Percentiles rank a stretch among this genome's conserved stretches.
Conservation (phyloP, 352 stramenopile species). For the Globisporangium carolinianum region DNA sequence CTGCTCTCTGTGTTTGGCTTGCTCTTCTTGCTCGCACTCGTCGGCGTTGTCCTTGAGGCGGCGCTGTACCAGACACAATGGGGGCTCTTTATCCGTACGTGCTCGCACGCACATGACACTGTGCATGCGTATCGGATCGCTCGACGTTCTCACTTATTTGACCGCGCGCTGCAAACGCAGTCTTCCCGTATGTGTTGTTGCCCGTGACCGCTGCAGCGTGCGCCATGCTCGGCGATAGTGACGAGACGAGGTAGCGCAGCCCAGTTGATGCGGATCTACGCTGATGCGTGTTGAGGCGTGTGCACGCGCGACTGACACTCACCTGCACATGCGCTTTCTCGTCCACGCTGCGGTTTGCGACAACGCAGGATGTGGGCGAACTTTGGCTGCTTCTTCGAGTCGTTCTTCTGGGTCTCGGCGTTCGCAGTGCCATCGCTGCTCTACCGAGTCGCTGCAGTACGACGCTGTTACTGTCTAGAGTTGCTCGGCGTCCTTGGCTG, state of each 20-base stretch:
- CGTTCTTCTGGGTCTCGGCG: slow-evolving; percentile 61
- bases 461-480: slow-evolving; percentile 8
- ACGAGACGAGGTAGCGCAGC: slow-evolving; percentile 35
- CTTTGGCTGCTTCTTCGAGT: slow-evolving; percentile 71
- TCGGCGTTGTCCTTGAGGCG: slow-evolving; percentile 49
- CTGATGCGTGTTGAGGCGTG: no score
- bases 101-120: background rate
- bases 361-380: slow-evolving; percentile 33
- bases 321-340: background rate
- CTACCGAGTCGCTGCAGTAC: slow-evolving; percentile 55
- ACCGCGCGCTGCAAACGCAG: slow-evolving; percentile 14
- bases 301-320: background rate
- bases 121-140: no score
- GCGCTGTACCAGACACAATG: slow-evolving; percentile 53
- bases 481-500: background rate
- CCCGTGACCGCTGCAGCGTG: slow-evolving; percentile 55
- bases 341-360: background rate
- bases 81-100: slow-evolving; percentile 57
- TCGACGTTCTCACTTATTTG: background rate
- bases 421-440: slow-evolving; percentile 56
- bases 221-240: slow-evolving; percentile 34
- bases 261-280: no score
- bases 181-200: slow-evolving; percentile 58
- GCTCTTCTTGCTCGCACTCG: slow-evolving; percentile 51
- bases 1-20: slow-evolving; percentile 30